A percentile compares a stretch with the other conserved stretches of the same genome.
Conservation (phyloP, 2,329 filamentous ascomycete species). For the Beauveria asiatica region DNA sequence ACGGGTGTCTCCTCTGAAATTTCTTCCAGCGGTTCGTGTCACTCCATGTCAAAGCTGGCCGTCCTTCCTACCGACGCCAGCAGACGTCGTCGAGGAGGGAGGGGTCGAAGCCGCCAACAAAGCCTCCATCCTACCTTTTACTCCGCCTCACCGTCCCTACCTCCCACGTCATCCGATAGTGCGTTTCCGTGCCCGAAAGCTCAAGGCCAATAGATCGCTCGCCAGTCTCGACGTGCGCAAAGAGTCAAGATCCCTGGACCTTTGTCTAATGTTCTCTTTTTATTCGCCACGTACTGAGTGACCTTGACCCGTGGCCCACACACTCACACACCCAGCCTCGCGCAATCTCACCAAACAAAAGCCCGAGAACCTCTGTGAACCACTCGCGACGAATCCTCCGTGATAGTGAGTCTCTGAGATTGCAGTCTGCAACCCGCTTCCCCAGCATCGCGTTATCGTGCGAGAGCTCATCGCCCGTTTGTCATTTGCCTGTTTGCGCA, state of each 20-base stretch:
- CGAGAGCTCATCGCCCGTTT: neutral
- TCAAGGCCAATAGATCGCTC: neutral
- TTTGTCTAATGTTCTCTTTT: neutral
- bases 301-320: neutral
- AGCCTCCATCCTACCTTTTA: neutral
- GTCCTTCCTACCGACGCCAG: neutral
- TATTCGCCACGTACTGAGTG: neutral
- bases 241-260: neutral
- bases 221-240: neutral
- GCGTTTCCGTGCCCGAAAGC: neutral
- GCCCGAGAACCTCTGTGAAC: conserved; percentile 1
- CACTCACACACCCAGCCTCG: neutral
- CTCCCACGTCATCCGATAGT: neutral
- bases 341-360: neutral
- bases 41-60: neutral
- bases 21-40: neutral
- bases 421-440: neutral
- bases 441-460: neutral
- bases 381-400: neutral
- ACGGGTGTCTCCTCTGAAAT: neutral
- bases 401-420: neutral
- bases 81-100: neutral
- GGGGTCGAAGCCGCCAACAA: neutral
- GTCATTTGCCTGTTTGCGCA: neutral
- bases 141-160: neutral